Percentiles rank a stretch among this genome's conserved stretches.
phyloP scores from a whole-genome alignment of 768 basidiomycete species.

The Mycena alexandri region DNA sequence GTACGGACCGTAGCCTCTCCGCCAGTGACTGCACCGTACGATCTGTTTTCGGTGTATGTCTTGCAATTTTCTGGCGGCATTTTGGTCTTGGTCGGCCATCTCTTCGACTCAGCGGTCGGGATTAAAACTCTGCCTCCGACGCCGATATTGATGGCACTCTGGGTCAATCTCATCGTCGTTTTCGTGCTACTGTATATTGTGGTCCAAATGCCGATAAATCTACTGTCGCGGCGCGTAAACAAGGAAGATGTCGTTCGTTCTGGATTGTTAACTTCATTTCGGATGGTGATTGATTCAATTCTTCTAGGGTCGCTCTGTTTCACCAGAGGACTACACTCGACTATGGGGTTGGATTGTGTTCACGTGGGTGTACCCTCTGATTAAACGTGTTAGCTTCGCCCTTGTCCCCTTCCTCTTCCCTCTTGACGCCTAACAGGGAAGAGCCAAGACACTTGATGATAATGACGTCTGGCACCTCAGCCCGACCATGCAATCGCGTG shows the following conservation, averaged over 20 bases:
- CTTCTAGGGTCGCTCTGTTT: conserved; percentile 7
- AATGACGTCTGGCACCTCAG: conserved; percentile 80
- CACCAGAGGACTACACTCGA: conserved; percentile 80
- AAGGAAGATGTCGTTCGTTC: conserved; percentile 72
- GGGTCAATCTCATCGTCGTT: conserved; percentile 59
- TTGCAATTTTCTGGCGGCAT: conserved; percentile 60
- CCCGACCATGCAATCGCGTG: conserved; percentile 74
- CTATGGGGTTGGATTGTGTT: conserved; percentile 81
- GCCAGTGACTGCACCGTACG: conserved; percentile 68
- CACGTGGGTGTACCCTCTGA: conserved; percentile 75
- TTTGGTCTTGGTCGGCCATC: conserved; percentile 63
- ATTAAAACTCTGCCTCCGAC: conserved; percentile 56
- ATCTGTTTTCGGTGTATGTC: conserved; percentile 71
- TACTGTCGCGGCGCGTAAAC: conserved; percentile 66
- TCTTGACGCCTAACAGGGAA: conserved; percentile 49
- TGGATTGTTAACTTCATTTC: neutral
- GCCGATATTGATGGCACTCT: conserved; percentile 44
- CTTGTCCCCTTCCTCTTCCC: neutral
- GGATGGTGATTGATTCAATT: neutral
- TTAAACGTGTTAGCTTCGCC: conserved; percentile 55
- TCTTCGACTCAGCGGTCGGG: conserved; percentile 64
- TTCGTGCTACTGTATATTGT: conserved; percentile 59
- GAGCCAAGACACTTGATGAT: conserved; percentile 70
- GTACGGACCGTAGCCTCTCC: conserved; percentile 67
- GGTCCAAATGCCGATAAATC: conserved; percentile 71